Percentiles rank a stretch among this genome's conserved stretches.
Evolutionary conservation across 192 early-diverging fungal genomes (phyloP).

Genomic region (Cetraspora pellucida): DNA sequence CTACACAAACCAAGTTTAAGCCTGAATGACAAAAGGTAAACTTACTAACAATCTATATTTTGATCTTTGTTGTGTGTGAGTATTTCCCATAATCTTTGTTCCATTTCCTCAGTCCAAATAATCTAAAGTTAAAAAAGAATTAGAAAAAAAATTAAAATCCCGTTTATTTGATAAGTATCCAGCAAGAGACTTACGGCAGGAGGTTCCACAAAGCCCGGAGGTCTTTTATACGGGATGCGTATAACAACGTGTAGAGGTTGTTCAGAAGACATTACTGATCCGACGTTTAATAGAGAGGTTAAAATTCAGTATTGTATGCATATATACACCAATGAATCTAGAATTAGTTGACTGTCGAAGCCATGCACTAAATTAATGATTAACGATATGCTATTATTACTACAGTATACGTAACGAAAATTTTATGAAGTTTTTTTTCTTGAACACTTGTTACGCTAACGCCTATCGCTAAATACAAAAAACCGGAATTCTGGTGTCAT

Average conservation of each 20-base stretch:
- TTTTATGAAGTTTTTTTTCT: too few relatives aligned
- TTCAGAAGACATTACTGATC: constrained; percentile 33
- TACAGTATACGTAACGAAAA: too few relatives aligned
- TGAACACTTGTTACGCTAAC: too few relatives aligned
- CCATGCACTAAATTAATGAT: too few relatives aligned
- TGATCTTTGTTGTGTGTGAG: constrained; percentile 54
- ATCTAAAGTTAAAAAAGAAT: constrained; percentile 35
- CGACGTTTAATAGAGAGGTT: too few relatives aligned
- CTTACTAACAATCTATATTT: constrained; percentile 54
- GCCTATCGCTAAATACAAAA: too few relatives aligned
- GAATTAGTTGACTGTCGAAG: too few relatives aligned
- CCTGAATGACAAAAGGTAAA: neutral
- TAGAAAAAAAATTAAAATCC: neutral
- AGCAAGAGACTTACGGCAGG: constrained; percentile 43
- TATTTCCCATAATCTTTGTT: constrained; percentile 57
- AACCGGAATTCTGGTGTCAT: too few relatives aligned
- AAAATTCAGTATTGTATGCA: too few relatives aligned
- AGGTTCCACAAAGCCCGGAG: constrained; percentile 55
- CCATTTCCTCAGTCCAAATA: constrained; percentile 64
- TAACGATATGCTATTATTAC: too few relatives aligned
- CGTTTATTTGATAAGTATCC: too few relatives aligned
- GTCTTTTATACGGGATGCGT: constrained; percentile 51
- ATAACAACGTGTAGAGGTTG: constrained; percentile 58
- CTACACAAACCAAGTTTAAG: neutral
- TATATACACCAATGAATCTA: too few relatives aligned